Evolutionary conservation across 2,329 filamentous ascomycete genomes (phyloP), one percentile per base, ranked within the genome.

Genomic region (Aspergillus quadrilineatus): DNA sequence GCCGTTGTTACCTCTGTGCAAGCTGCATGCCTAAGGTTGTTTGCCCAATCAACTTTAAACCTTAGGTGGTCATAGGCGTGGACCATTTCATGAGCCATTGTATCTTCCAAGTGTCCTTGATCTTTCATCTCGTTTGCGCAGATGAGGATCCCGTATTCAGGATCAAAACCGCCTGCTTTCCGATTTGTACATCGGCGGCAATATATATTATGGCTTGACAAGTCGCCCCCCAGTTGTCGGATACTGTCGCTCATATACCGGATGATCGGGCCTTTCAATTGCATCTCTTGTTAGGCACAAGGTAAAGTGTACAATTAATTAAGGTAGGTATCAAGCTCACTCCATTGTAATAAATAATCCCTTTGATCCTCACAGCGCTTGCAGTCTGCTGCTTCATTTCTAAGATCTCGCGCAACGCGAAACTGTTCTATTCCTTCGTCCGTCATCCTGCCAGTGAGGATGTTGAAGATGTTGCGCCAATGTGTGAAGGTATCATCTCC

Each of bases 31-130:
- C 87, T 86, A 74, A 99, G 72, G 72, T 91, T 78, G 78, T 89
- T 85, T n/a, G 79, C 75, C 79, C 89, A 90, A 69, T 97, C 88
- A 44, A 97, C 86, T 75, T 96, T 94, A 80, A 91, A 99, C 61
- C 93, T 80, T 65, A 97, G 70, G 72, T 96, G 89, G 72, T 99
- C 94, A 81, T 92, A 97, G 1, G 92, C 92, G 73, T 99, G 94
- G 52, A 99, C 89, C 91, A 99, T 95, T 78, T 99, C 94, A 75
- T 99, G 94, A 29, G 92, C 88, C 68, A 99, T 79, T 9, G 92
- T 96, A 73, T 99, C 94, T 77, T 99, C 94, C 65, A 96, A 74
- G 71, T 96, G 91, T 32, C 87, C 86, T 56, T 86, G 80, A 69
- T 91, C 86, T 57, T 88, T 81, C 70, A 97, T 85, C 75, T 94